Base-by-base conservation (phyloP, 179 eudicot species). In the Amaranthus tricolor region DNA sequence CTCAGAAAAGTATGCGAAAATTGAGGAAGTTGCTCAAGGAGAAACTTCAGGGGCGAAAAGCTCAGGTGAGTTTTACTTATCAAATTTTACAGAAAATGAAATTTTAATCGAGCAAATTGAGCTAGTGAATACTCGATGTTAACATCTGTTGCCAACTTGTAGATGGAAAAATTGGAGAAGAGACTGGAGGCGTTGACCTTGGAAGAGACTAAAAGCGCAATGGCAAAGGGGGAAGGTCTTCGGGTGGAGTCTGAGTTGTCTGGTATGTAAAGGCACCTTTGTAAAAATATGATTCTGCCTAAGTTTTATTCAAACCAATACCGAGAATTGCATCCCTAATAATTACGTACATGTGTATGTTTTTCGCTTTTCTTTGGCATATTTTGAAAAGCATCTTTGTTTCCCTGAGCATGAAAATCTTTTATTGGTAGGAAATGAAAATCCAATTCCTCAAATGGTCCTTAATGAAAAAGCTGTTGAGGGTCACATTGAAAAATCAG, bases 11-110 rank as follows among this genome's bases (percentile, higher is more conserved):
- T 62, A 11, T 81, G 60, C 76, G 84, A 48, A 51, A 68, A 61
- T 56, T 81, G 62, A 81, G 74, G 81, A 77, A 21, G 74, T 11
- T 81, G 69, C 56, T 73, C 64, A 77, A 51, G 73, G 73, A 81
- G 21, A 77, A 57, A 81, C 72, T 74, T 2, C 59, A 81, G 40
- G 40, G 3, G 40, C 3, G 40, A 4, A 31, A 31, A 0, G 40
- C 40, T 31, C 40, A 31, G 7, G 72, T 69, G 61, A 69, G 72
- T 53, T 69, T 20, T n/a, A 31, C 40, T 31, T 31, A 31, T 31
- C 40, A 31, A 2, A 31, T 31, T 31, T 31, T 31, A 31, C 40
- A 31, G 2, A 31, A 31, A 31, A 31, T 31, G 3, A 31, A 31
- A 4, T 31, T 31, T 31, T 31, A 31, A 31, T 31, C 3, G 40